Conservation (phyloP, 495 filamentous ascomycete species). For the Emericellopsis terricola region DNA sequence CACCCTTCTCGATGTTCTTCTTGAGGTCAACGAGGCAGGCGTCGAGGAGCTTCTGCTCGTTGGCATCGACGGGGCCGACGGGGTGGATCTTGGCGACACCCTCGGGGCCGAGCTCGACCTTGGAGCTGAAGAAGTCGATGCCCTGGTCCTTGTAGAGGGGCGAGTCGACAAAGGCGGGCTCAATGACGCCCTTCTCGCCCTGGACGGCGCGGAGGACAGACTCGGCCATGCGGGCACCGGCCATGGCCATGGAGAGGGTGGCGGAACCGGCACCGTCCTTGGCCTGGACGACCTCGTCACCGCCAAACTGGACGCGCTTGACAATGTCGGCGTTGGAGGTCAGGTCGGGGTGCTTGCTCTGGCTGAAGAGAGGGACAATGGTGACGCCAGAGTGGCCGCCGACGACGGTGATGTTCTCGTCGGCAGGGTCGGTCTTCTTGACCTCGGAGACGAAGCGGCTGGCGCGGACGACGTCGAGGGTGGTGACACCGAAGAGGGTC, state of each 20-base stretch:
- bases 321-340: conserved; percentile 59
- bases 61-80: conserved; percentile 61
- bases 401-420: conserved; percentile 87
- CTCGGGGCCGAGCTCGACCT: conserved; percentile 86
- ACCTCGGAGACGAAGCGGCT: conserved; percentile 90
- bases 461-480: conserved; percentile 94
- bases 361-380: conserved; percentile 92
- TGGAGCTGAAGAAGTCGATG: conserved; percentile 85
- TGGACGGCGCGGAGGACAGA: conserved; percentile 79
- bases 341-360: conserved; percentile 75
- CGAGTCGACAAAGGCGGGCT: conserved; percentile 93
- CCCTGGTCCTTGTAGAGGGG: conserved; percentile 96
- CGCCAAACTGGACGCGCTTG: conserved; percentile 95
- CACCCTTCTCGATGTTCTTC: conserved; percentile 49
- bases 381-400: conserved; percentile 96
- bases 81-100: conserved; percentile 85
- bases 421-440: conserved; percentile 73
- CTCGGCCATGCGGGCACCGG: conserved; percentile 94
- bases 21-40: conserved; percentile 72
- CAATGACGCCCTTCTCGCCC: conserved; percentile 85
- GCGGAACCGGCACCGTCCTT: conserved; percentile 97
- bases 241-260: conserved; percentile 98
- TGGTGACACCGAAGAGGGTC: conserved; percentile 97
- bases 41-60: conserved; percentile 81
- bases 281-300: conserved; percentile 98